Base-by-base conservation (phyloP, 2,329 filamentous ascomycete species). In the Aspergillus texensis region DNA sequence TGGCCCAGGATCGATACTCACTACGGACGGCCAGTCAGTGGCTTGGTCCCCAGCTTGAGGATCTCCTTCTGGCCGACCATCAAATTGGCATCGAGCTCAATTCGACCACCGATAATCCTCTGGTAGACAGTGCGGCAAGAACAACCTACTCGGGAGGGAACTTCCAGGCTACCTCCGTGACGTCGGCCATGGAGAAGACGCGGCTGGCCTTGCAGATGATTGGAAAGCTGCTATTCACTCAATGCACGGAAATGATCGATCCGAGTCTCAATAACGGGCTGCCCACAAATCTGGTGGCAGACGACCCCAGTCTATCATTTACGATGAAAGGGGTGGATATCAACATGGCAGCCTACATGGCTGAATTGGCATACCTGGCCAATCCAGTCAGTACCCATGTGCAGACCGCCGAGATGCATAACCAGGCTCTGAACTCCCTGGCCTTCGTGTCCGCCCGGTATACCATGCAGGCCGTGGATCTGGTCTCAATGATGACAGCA, bases 11-110 rank as follows among this genome's bases (percentile, higher is more conserved):
- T 70, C 82, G 88, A 4, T 91, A 91, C 69, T 81, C 88, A 0
- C 77, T 88, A 2, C 83, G 89, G 8, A 90, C 85, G 0, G 84
- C 86, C 2, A 81, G 87, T 0, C 89, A 91, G 73, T 91, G 89
- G 88, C 79, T 91, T 32, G 88, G 88, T 0, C 89, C 89, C 0
- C 80, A 86, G 36, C 77, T 91, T 0, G 89, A 91, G 71, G 88
- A 91, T 66, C 77, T 91, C 0, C 56, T 79, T 0, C 80, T 89
- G 0, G 86, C 88, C 0, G 78, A 84, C 50, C 73, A 78, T 2
- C 89, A 91, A 69, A 70, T 91, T 1, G 72, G 77, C 0, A 78
- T 82, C 1, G 89, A 91, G 70, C 79, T 89, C 10, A 91, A 91
- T 72, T 88, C 88, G 0, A 85, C 86, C 0, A 87, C 86, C 0